Conservation (phyloP, 2,329 filamentous ascomycete species). For the Fusarium buharicum region DNA sequence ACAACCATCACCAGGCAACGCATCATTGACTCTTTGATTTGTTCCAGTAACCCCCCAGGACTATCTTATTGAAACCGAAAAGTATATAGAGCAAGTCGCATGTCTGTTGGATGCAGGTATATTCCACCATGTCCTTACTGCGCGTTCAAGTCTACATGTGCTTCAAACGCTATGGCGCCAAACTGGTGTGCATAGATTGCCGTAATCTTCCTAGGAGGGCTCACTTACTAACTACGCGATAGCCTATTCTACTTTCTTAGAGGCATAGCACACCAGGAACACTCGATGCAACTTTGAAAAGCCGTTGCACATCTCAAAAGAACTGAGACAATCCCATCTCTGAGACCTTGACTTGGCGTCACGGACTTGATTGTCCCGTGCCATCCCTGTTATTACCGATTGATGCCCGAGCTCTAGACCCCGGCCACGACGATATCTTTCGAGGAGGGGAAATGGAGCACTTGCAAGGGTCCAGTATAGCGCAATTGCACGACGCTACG, state of each 20-base stretch:
- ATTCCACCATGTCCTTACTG: no score
- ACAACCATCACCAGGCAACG: no score
- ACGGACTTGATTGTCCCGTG: constrained; percentile 17
- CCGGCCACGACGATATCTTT: constrained; percentile 26
- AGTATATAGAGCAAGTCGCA: no score
- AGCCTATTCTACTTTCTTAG: constrained; percentile 1
- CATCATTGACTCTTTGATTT: no score
- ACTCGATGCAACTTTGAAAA: constrained; percentile 14
- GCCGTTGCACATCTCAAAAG: constrained; percentile 15
- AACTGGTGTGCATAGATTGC: neutral
- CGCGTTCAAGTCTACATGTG: neutral
- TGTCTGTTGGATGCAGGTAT: no score
- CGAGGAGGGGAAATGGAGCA: constrained; percentile 22
- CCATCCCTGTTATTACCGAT: constrained; percentile 36
- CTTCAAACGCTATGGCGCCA: neutral
- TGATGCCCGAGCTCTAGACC: constrained; percentile 34
- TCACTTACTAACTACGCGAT: neutral
- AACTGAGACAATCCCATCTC: neutral
- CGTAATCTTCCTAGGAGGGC: no score
- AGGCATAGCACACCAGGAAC: constrained; percentile 17
- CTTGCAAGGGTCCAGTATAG: constrained; percentile 25
- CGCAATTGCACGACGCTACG: neutral
- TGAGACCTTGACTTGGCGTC: constrained; percentile 17
- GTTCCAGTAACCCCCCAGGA: no score
- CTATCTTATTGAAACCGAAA: no score